Evolutionary conservation across 2,329 filamentous ascomycete species (phyloP).

Genomic region (Alternaria tenuissima): DNA sequence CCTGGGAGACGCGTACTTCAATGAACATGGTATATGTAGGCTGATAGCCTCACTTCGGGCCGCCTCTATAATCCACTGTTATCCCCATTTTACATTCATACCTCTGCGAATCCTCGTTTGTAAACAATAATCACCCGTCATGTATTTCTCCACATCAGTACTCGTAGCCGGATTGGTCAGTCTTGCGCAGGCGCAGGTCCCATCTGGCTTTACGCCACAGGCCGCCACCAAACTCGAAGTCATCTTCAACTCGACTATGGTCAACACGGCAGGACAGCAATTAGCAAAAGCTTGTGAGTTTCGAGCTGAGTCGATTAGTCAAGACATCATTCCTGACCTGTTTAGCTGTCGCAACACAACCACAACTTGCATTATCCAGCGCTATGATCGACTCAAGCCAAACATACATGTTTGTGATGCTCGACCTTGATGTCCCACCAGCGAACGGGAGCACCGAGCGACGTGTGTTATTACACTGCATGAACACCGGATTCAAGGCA

Average conservation of each 20-base stretch:
- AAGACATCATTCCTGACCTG: slow-evolving; percentile 11
- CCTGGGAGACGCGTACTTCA: slow-evolving; percentile 34
- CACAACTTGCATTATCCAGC: slow-evolving; percentile 38
- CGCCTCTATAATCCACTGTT: neutral
- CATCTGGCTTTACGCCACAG: slow-evolving; percentile 40
- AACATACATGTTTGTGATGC: slow-evolving; percentile 48
- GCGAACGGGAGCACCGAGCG: slow-evolving; percentile 32
- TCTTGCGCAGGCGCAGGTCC: slow-evolving; percentile 45
- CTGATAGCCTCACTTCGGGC: slow-evolving; percentile 8
- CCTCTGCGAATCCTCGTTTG: neutral
- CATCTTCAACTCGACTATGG: slow-evolving; percentile 43
- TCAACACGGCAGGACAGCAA: slow-evolving; percentile 38
- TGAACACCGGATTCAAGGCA: slow-evolving; percentile 46
- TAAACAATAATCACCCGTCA: slow-evolving; percentile 9
- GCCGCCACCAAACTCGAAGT: slow-evolving; percentile 41
- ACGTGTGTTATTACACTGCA: slow-evolving; percentile 44
- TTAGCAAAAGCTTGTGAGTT: slow-evolving; percentile 42
- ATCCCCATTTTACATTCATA: neutral
- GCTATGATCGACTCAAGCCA: slow-evolving; percentile 22
- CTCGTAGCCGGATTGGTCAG: slow-evolving; percentile 32
- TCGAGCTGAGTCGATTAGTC: neutral
- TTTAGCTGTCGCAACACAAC: slow-evolving; percentile 37
- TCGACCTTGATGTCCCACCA: slow-evolving; percentile 47
- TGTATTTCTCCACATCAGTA: slow-evolving; percentile 38
- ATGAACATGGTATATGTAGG: slow-evolving; percentile 21